Evolutionary conservation across 768 basidiomycete genomes (phyloP).

Genomic region (Naganishia vaughanmartiniae): DNA sequence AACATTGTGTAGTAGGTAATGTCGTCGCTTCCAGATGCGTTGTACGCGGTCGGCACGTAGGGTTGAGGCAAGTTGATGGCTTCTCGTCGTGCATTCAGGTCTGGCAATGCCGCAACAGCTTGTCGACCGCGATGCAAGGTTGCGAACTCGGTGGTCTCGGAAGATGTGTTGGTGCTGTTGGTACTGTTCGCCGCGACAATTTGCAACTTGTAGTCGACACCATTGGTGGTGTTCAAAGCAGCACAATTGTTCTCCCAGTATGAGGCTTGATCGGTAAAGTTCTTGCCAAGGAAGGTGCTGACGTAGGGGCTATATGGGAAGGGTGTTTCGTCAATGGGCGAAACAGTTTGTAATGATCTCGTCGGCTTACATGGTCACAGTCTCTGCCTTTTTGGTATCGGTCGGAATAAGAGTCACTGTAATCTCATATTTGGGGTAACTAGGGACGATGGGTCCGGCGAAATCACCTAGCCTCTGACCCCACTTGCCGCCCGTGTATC

Average conservation of each 20-base stretch:
- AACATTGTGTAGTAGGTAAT: slow-evolving; percentile 60
- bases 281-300: slow-evolving; percentile 56
- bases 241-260: slow-evolving; percentile 65
- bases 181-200: slow-evolving; percentile 22
- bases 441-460: slow-evolving; percentile 60
- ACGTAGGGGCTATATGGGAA: slow-evolving; percentile 57
- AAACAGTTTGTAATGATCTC: background rate
- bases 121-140: slow-evolving; percentile 42
- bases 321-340: background rate
- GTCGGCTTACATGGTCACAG: slow-evolving; percentile 44
- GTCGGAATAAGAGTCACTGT: slow-evolving; percentile 58
- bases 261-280: slow-evolving; percentile 59
- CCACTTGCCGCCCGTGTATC: slow-evolving; percentile 56
- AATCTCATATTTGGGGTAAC: slow-evolving; percentile 52
- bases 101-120: slow-evolving; percentile 53
- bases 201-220: slow-evolving; percentile 54
- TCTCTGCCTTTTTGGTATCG: slow-evolving; percentile 58
- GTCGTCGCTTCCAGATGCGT: slow-evolving; percentile 57
- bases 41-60: slow-evolving; percentile 57
- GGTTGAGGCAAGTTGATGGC: slow-evolving; percentile 57
- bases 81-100: slow-evolving; percentile 52
- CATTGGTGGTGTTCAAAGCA: slow-evolving; percentile 58
- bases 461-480: slow-evolving; percentile 63
- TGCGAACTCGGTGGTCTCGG: slow-evolving; percentile 41
- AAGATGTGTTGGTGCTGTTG: slow-evolving; percentile 30